These are phyloP conservation scores for Tetracladium maxilliforme DNA, from an alignment of 2,329 filamentous ascomycete genomes.

Conservation along the genomic window DNA sequence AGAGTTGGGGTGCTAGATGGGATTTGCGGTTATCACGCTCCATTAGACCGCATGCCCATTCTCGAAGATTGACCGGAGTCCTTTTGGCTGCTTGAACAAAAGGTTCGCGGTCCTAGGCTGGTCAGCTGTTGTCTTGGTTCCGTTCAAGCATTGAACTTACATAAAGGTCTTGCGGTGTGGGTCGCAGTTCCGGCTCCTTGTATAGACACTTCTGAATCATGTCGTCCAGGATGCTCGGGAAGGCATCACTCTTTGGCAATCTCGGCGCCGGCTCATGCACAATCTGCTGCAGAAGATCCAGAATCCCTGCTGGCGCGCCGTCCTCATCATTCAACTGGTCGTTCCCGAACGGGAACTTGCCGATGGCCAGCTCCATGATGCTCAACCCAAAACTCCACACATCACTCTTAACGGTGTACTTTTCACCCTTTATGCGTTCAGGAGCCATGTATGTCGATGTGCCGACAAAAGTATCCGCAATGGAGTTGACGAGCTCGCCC, in stretches of 20 bases:
- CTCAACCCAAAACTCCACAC: slow-evolving; percentile 96
- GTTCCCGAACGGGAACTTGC: slow-evolving; percentile 84
- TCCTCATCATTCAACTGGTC: slow-evolving; percentile 58
- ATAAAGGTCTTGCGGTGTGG: slow-evolving; percentile 85
- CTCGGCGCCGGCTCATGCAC: slow-evolving; percentile 90
- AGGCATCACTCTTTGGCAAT: slow-evolving; percentile 92
- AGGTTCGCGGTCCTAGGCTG: slow-evolving; percentile 64
- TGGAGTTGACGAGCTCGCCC: slow-evolving; percentile 91
- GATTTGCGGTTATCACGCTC: slow-evolving; percentile 92
- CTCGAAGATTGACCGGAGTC: slow-evolving; percentile 83
- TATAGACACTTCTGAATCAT: slow-evolving; percentile 93
- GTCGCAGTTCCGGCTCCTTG: slow-evolving; percentile 78
- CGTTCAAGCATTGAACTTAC: slow-evolving; percentile 33
- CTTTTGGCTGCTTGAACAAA: slow-evolving; percentile 95
- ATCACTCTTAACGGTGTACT: slow-evolving; percentile 95
- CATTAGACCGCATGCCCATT: slow-evolving; percentile 90
- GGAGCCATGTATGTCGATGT: slow-evolving; percentile 99
- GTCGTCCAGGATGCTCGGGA: slow-evolving; percentile 86
- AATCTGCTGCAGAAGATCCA: slow-evolving; percentile 93
- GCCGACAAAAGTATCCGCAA: slow-evolving; percentile 95
- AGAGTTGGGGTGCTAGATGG: slow-evolving; percentile 69
- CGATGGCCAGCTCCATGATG: slow-evolving; percentile 95
- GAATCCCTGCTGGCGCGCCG: slow-evolving; percentile 79
- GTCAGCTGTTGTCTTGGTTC: slow-evolving; percentile 5
- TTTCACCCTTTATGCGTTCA: slow-evolving; percentile 91